Base-by-base conservation (phyloP, 140 eudicot genomes). In the Cichorium intybus region DNA sequence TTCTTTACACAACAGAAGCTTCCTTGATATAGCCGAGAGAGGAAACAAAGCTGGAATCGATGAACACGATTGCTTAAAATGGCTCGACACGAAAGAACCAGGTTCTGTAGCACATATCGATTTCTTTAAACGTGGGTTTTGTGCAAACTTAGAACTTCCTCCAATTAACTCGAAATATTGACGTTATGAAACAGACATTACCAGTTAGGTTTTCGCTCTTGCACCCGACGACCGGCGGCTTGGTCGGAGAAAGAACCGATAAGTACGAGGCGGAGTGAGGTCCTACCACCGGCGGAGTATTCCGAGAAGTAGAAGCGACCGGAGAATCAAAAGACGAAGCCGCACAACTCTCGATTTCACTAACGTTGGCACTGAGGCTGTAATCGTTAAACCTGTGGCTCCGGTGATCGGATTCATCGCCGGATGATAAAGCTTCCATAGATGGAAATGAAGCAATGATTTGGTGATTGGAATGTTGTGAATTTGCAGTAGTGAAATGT, bases 11-110 rank as follows among this genome's bases (percentile, higher is more conserved):
- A 85, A 80, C 45, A 64, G 16, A 51, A 77, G 77, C 2, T 10
- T 28, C 15, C n/a, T 24, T n/a, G 95, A 85, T 66, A 75, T 52
- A 35, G 59, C 77, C 0, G 82, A 85, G 16, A 85, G 90, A 68
- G 96, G 95, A 7, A 82, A 72, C 24, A 68, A 48, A 16, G 73
- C 86, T 0, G 77, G 86, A 10, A 76, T 81, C 18, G 69, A 64
- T 29, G 81, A 64, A 20, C 41, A 45, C 15, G 45, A 35, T 11
- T 83, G 88, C 41, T 10, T 85, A 28, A 49, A 76, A 54, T 89
- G 95, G 97, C 80, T 89, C 0, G 81, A 81, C 26, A 52, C 41
- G 3, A 79, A 43, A 66, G 68, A 71, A 10, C 55, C 66, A 0
- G 43, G 60, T 11, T 73, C 95, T 0, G 97, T 89, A 1, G 61